These are phyloP conservation scores for Zygnema cylindricum DNA, from an alignment of 139 green algal species.

Conservation along the genomic window DNA sequence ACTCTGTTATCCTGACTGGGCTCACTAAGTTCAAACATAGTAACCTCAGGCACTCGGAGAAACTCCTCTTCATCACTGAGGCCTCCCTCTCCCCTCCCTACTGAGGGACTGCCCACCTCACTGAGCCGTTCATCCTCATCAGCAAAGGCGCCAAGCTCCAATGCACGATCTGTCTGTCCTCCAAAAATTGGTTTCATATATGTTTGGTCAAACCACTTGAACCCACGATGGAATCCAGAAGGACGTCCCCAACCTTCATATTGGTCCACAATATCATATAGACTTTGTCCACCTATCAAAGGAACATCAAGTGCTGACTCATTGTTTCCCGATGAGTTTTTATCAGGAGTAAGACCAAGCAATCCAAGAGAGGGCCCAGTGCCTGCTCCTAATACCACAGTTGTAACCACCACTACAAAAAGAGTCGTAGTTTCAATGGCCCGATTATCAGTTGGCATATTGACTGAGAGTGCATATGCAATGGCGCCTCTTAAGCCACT, in stretches of 20 bases:
- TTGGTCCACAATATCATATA: conserved; percentile 4
- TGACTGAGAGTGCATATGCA: conserved; percentile 70
- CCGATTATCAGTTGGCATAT: conserved; percentile 72
- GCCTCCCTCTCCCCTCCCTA: not conserved
- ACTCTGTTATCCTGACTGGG: too few relatives aligned
- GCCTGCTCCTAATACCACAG: conserved; percentile 67
- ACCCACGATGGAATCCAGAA: not conserved
- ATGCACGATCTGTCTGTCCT: conserved; percentile 15
- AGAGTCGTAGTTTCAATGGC: conserved; percentile 78
- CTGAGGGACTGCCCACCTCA: conserved; percentile 11
- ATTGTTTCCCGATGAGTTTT: not conserved
- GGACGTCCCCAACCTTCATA: not conserved
- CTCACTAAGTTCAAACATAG: too few relatives aligned
- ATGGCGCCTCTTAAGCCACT: conserved; percentile 76
- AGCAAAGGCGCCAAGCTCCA: conserved; percentile 12
- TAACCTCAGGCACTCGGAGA: too few relatives aligned
- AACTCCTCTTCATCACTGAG: too few relatives aligned
- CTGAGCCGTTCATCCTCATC: conserved; percentile 5
- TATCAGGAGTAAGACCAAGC: conserved; percentile 13
- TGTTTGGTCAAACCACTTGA: conserved; percentile 51
- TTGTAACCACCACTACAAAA: conserved; percentile 73
- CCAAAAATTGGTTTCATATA: conserved; percentile 57
- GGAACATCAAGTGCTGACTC: not conserved
- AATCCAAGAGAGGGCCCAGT: conserved; percentile 51
- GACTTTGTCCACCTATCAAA: not conserved